Percentiles rank a stretch among this genome's conserved stretches.
Conservation (phyloP, 2,329 filamentous ascomycete species). For the Ascochyta viciae-villosae region DNA sequence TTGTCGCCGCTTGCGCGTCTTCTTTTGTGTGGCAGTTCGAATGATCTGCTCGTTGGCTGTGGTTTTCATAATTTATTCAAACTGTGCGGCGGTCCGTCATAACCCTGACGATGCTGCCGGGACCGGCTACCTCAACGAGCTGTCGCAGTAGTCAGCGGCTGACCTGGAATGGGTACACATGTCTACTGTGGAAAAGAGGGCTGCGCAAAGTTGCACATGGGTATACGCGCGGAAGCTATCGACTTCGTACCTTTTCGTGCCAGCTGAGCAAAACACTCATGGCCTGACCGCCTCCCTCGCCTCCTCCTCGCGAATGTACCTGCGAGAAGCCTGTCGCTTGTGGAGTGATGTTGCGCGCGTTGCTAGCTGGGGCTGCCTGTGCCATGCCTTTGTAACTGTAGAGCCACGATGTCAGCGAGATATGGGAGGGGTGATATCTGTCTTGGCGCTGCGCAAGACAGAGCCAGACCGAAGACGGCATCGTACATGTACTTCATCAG, state of each 20-base stretch:
- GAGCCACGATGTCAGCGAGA: conserved; percentile 1
- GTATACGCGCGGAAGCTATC: conserved; percentile 3
- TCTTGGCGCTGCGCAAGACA: background rate
- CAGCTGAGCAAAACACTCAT: conserved; percentile 98
- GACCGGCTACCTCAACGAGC: conserved; percentile 89
- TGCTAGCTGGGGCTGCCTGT: conserved; percentile 42
- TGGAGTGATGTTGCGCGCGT: conserved; percentile 63
- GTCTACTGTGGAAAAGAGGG: background rate
- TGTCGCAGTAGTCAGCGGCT: conserved; percentile 27
- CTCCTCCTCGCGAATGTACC: conserved; percentile 66
- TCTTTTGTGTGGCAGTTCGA: conserved; percentile 6
- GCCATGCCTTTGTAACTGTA: conserved; percentile 88
- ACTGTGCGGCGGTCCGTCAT: conserved; percentile 97
- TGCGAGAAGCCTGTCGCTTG: conserved; percentile 91
- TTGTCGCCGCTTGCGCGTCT: background rate
- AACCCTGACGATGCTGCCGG: conserved; percentile 86
- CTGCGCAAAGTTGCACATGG: background rate
- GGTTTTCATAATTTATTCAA: conserved; percentile 50
- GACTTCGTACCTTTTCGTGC: conserved; percentile 79
- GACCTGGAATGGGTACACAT: background rate
- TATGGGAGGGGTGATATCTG: too few relatives aligned
- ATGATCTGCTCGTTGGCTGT: conserved; percentile 1
- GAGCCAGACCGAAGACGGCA: background rate
- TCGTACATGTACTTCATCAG: conserved; percentile 97
- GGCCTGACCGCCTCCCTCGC: conserved; percentile 77